Conservation (phyloP, 495 filamentous ascomycete genomes). For the Neurospora intermedia region DNA sequence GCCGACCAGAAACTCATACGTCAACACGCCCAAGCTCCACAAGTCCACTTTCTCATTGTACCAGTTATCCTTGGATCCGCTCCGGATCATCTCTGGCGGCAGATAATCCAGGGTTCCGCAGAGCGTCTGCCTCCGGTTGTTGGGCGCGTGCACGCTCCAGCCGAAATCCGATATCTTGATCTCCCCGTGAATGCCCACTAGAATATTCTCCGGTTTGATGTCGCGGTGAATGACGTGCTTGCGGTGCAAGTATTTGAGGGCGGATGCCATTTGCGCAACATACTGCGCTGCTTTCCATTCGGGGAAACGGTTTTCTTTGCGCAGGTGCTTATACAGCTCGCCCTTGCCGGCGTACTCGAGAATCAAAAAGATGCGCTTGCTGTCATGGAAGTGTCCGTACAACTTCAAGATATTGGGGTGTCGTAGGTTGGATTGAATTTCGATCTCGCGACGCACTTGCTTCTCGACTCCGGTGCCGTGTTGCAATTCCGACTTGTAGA, state of each 20-base stretch:
- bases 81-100: slow-evolving; percentile 92
- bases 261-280: slow-evolving; percentile 96
- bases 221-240: slow-evolving; percentile 99
- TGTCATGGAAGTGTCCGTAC: slow-evolving; percentile 95
- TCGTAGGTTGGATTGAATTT: slow-evolving; percentile 92
- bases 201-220: slow-evolving; percentile 98
- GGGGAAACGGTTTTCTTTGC: slow-evolving; percentile 76
- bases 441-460: slow-evolving; percentile 92
- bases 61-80: slow-evolving; percentile 65
- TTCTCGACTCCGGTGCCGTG: slow-evolving; percentile 84
- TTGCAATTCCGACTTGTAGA: slow-evolving; percentile 90
- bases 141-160: slow-evolving; percentile 96
- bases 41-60: slow-evolving; percentile 94
- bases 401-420: slow-evolving; percentile 93
- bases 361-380: slow-evolving; percentile 90
- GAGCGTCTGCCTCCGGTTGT: slow-evolving; percentile 87
- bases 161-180: slow-evolving; percentile 99
- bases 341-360: slow-evolving; percentile 92
- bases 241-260: slow-evolving; percentile 83
- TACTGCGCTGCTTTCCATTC: slow-evolving; percentile 96
- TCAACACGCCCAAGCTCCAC: slow-evolving; percentile 91
- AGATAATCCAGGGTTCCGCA: slow-evolving; percentile 97
- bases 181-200: slow-evolving; percentile 93
- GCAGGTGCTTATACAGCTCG: slow-evolving; percentile 93
- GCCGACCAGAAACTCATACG: slow-evolving; percentile 92